phyloP scores from a whole-genome alignment of 176 grass and related monocot species.

The Triticum monococcum region DNA sequence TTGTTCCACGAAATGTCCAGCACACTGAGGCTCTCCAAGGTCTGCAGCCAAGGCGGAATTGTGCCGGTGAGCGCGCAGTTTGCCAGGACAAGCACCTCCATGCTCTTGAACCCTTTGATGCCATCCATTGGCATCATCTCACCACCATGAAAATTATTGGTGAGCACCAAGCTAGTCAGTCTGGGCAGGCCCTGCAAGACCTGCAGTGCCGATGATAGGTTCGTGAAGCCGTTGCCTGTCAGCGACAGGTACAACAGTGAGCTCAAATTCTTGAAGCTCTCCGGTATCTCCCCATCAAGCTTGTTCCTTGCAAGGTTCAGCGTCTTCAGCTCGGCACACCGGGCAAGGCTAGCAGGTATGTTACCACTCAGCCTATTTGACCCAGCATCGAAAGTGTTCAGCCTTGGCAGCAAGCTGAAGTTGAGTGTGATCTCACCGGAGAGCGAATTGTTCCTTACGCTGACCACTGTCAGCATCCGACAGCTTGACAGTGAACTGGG shows the following conservation, averaged over 20 bases:
- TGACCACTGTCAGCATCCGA: conserved; percentile 49
- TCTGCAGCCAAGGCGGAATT: conserved; percentile 63
- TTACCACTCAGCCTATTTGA: conserved; percentile 55
- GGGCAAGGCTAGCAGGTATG: conserved; percentile 49
- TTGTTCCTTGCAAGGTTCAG: conserved; percentile 85
- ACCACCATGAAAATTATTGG: conserved; percentile 68
- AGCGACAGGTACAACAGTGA: conserved; percentile 68
- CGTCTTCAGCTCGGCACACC: conserved; percentile 55
- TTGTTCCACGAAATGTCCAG: conserved; percentile 97
- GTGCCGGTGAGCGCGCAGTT: conserved; percentile 71
- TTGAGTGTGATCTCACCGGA: conserved; percentile 45
- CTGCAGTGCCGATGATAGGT: conserved; percentile 62
- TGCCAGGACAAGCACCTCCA: conserved; percentile 79
- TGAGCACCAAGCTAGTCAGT: conserved; percentile 69
- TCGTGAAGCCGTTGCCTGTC: conserved; percentile 69
- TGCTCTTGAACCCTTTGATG: conserved; percentile 71
- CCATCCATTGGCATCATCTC: conserved; percentile 62
- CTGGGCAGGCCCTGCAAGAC: conserved; percentile 75
- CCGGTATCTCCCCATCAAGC: conserved; percentile 61
- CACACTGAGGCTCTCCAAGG: conserved; percentile 47
- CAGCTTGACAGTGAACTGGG: conserved; percentile 64
- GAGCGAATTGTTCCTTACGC: conserved; percentile 76
- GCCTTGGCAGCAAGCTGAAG: conserved; percentile 40
- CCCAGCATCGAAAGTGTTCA: conserved; percentile 74
- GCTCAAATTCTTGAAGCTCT: conserved; percentile 58